These are phyloP conservation scores for Xerophyta viscosa DNA, from an alignment of 106 monocot genomes.

Conservation along the genomic window DNA sequence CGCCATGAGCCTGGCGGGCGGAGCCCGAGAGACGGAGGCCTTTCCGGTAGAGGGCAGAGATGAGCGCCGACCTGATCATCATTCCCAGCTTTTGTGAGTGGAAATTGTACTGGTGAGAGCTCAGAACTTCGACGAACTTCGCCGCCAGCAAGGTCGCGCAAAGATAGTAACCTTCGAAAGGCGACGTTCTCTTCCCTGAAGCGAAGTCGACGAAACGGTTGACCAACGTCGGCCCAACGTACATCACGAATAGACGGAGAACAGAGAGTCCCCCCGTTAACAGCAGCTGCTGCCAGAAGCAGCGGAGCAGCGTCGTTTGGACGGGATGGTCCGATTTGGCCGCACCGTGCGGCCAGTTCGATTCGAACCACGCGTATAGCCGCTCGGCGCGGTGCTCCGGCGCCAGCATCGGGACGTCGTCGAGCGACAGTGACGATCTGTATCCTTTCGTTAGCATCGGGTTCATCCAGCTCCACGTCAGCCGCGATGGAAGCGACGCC, in stretches of 20 bases:
- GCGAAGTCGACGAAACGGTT: constrained; percentile 73
- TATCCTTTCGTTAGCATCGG: constrained; percentile 69
- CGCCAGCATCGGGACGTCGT: constrained; percentile 69
- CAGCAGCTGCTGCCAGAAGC: constrained; percentile 69
- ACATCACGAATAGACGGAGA: constrained; percentile 68
- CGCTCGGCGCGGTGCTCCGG: constrained; percentile 61
- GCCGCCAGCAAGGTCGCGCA: constrained; percentile 52
- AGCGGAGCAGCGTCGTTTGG: constrained; percentile 48
- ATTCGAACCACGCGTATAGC: constrained; percentile 52
- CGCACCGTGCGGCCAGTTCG: constrained; percentile 61
- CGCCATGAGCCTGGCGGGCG: constrained; percentile 69
- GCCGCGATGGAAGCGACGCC: constrained; percentile 51
- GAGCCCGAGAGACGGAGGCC: constrained; percentile 79
- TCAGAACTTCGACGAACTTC: constrained; percentile 67
- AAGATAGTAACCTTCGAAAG: constrained; percentile 56
- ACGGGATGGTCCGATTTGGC: constrained; percentile 46
- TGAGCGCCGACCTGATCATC: constrained; percentile 77
- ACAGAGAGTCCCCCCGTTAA: constrained; percentile 62
- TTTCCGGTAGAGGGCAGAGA: constrained; percentile 76
- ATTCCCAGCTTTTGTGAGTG: constrained; percentile 89
- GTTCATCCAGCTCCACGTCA: constrained; percentile 74
- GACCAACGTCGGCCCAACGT: constrained; percentile 78
- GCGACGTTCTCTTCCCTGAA: constrained; percentile 14
- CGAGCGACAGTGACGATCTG: constrained; percentile 43
- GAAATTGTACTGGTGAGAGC: constrained; percentile 97